Evolutionary conservation across 73 alveolate genomes (phyloP), one percentile per base, ranked within the genome.

Genomic region (Paramecium primaurelia): DNA sequence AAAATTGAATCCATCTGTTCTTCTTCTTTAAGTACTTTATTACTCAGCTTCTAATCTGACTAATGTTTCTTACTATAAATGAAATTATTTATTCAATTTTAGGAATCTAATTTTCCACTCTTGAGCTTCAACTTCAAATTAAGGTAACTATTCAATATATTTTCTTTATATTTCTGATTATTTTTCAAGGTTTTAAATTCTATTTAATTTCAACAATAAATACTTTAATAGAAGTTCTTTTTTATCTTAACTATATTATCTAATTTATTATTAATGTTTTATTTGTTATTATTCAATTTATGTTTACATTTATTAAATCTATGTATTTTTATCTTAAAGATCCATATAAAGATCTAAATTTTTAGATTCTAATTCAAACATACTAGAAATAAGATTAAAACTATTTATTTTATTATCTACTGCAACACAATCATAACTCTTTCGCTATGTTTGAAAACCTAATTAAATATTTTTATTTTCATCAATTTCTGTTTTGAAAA

Each of bases 401-500:
- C 26, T 64, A 32, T 26, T 64, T 12, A 64, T 28, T 64, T 64
- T 64, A 32, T 64, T 32, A 3, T 64, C 84, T 11, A 64, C 84
- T 28, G 42, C 42, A 20, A 64, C 84, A 8, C 84, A 64, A 64
- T 64, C 84, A 9, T 64, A 64, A 10, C 84, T 64, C 28, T 64
- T 64, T 64, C 84, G 25, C 26, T 64, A 20, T 64, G 84, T 64
- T 64, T 28, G 47, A 34, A 64, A 64, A 30, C 84, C 84, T 3
- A 28, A 28, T 28, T 14, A 42, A 2, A 32, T 22, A 11, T 28
- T 28, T 32, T 64, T 28, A 6, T 32, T 32, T n/a, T 64, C 84
- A 26, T 64, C 84, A 14, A 64, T 64, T 64, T 64, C 84, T 28
- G 84, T 64, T 64, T 64, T 64, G 84, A 64, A 64, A 11, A 64